Percentiles rank a stretch among this genome's conserved stretches.
Evolutionary conservation across 805 yeast genomes (phyloP).

Genomic region (Nakazawaea anatomiae): DNA sequence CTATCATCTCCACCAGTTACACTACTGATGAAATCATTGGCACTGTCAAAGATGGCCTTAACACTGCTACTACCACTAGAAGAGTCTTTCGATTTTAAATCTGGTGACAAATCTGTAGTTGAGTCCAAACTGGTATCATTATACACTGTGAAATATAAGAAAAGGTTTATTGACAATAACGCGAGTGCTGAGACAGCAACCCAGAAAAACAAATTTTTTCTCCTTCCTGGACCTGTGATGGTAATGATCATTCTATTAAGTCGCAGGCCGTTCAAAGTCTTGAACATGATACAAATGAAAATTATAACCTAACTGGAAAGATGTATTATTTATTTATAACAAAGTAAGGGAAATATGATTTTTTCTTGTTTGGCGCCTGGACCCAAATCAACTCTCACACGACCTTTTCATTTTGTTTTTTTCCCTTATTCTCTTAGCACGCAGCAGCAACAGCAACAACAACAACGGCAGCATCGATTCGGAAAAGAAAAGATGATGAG

Average conservation of each 20-base stretch:
- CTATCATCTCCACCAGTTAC: constrained; percentile 5
- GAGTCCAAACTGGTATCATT: background rate
- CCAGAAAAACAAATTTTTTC: constrained; percentile 6
- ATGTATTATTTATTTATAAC: too few relatives aligned
- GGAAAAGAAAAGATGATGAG: too few relatives aligned
- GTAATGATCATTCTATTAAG: constrained; percentile 6
- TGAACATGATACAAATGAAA: background rate
- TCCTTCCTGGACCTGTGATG: constrained; percentile 5
- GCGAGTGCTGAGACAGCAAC: background rate
- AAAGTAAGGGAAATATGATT: too few relatives aligned
- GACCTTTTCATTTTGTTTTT: too few relatives aligned
- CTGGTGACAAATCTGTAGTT: background rate
- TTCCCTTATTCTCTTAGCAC: too few relatives aligned
- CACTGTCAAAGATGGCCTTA: background rate
- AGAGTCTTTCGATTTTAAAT: background rate
- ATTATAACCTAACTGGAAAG: background rate
- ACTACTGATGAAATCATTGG: constrained; percentile 3
- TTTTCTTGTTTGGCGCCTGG: too few relatives aligned
- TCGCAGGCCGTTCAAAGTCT: background rate
- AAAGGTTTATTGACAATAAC: constrained; percentile 5
- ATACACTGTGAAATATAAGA: constrained; percentile 7
- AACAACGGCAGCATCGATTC: too few relatives aligned
- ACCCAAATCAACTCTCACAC: too few relatives aligned
- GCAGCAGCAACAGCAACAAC: too few relatives aligned
- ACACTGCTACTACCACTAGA: background rate